Conservation (phyloP, 768 basidiomycete genomes). For the Leccinellum albellum region DNA sequence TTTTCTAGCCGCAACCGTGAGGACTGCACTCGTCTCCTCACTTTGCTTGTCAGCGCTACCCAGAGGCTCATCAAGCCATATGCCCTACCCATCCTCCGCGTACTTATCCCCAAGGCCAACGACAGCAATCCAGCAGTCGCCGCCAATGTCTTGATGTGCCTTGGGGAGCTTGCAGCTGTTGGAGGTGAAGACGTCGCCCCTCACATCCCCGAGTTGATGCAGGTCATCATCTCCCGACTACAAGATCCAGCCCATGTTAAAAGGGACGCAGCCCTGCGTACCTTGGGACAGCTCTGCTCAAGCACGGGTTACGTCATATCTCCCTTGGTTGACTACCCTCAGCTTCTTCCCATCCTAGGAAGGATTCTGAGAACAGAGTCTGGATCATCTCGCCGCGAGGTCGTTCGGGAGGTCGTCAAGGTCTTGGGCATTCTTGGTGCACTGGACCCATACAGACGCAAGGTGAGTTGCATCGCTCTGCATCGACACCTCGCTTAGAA, state of each 20-base stretch:
- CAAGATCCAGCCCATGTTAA: constrained; percentile 87
- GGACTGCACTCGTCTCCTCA: constrained; percentile 88
- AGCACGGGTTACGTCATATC: constrained; percentile 93
- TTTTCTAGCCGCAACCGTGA: constrained; percentile 73
- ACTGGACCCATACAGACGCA: constrained; percentile 90
- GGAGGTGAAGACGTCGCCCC: constrained; percentile 88
- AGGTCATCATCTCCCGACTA: constrained; percentile 81
- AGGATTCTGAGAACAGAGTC: constrained; percentile 82
- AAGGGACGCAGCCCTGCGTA: constrained; percentile 90
- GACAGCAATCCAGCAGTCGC: constrained; percentile 86
- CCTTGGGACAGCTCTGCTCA: constrained; percentile 92
- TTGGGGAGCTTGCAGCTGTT: constrained; percentile 90
- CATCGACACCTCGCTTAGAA: constrained; percentile 2
- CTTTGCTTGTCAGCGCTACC: constrained; percentile 84
- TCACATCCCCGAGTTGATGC: constrained; percentile 84
- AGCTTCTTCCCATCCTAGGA: constrained; percentile 81
- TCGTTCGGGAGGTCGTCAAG: constrained; percentile 90
- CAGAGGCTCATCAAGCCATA: constrained; percentile 95
- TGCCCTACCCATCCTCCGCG: constrained; percentile 89
- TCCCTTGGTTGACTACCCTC: constrained; percentile 87
- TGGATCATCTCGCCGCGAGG: constrained; percentile 74
- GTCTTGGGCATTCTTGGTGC: constrained; percentile 96
- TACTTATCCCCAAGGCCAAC: constrained; percentile 84
- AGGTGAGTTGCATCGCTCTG: constrained; percentile 47
- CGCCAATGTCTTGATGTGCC: constrained; percentile 87